phyloP scores from a whole-genome alignment of 768 basidiomycete species.

The Boletus fagicola region DNA sequence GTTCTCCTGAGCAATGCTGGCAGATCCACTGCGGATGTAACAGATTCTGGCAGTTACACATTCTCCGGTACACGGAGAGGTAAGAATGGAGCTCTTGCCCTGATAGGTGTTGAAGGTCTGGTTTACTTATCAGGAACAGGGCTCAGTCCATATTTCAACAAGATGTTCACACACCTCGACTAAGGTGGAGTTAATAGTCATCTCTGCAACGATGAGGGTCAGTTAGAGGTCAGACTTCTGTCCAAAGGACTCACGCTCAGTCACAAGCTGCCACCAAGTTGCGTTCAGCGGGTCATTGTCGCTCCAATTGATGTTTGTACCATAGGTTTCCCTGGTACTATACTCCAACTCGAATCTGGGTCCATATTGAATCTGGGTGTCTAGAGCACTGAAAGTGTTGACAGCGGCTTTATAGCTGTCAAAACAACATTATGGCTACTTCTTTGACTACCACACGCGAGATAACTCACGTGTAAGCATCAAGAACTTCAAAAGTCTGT shows the following conservation, averaged over 20 bases:
- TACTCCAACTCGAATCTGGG: constrained; percentile 67
- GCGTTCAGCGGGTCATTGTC: constrained; percentile 69
- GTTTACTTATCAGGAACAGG: constrained; percentile 5
- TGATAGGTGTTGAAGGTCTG: constrained; percentile 69
- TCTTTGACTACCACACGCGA: neutral
- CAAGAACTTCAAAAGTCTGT: constrained; percentile 75
- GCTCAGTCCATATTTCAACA: neutral
- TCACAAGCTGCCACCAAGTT: constrained; percentile 81
- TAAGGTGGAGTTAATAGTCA: constrained; percentile 54
- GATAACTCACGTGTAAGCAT: constrained; percentile 67
- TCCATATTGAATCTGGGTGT: constrained; percentile 52
- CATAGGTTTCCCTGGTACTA: constrained; percentile 67
- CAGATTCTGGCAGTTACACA: constrained; percentile 71
- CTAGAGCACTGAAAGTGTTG: constrained; percentile 53
- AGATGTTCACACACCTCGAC: constrained; percentile 46
- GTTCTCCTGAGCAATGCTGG: constrained; percentile 55
- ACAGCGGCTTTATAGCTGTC: constrained; percentile 67
- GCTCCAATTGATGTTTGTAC: constrained; percentile 54
- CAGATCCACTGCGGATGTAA: constrained; percentile 75
- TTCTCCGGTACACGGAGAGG: constrained; percentile 54
- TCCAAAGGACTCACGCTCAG: constrained; percentile 53
- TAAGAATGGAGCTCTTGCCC: constrained; percentile 62
- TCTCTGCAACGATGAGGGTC: constrained; percentile 38
- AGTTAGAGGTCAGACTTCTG: neutral
- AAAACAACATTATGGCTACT: neutral